These are phyloP conservation scores for Artemisia argyi DNA, from an alignment of 129 eudicot genomes.

Conservation along the genomic window DNA sequence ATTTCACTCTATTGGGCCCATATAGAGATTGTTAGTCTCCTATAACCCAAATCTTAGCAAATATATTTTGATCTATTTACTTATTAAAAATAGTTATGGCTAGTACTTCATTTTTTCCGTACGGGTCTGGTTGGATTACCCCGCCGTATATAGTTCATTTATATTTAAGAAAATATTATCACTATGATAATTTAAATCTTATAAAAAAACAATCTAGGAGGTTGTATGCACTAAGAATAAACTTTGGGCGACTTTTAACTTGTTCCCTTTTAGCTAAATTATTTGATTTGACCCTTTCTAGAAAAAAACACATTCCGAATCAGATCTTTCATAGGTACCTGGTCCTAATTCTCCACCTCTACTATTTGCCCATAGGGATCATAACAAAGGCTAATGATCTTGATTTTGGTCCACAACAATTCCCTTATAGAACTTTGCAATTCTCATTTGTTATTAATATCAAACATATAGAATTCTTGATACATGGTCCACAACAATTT, in stretches of 20 bases:
- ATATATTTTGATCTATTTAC: conserved; percentile 8
- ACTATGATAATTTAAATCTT: neutral
- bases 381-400: conserved; percentile 8
- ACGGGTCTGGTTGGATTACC: neutral
- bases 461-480: conserved; percentile 13
- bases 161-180: no score
- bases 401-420: neutral
- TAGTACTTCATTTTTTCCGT: no score
- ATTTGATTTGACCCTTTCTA: neutral
- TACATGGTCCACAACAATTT: neutral
- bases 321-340: neutral
- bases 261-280: conserved; percentile 1
- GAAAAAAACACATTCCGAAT: neutral
- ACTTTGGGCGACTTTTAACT: neutral
- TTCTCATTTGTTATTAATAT: neutral
- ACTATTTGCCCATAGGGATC: neutral
- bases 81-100: conserved; percentile 6
- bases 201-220: no score
- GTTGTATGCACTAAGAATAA: no score
- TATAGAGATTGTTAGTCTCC: conserved; percentile 55
- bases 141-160: no score
- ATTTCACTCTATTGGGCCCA: conserved; percentile 58
- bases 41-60: conserved; percentile 18
- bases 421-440: neutral
- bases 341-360: neutral